Base-by-base conservation (phyloP, 1,284 basidiomycete genomes). In the Naganishia liquefaciens region DNA sequence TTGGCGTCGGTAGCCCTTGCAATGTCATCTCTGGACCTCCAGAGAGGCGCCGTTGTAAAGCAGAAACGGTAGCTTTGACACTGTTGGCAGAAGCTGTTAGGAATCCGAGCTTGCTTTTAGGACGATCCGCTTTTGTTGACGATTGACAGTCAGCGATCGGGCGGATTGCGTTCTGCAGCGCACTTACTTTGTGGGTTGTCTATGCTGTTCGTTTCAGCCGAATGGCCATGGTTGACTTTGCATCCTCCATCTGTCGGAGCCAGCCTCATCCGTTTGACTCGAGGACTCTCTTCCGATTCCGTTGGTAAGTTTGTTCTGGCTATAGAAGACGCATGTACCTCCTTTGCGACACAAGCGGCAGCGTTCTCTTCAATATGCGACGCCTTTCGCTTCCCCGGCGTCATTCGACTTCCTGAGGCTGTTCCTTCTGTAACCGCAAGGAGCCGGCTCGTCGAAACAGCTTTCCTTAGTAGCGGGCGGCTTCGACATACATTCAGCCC, bases 251-350 rank as follows among this genome's bases (percentile, higher is more conserved):
- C 33, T 37, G 33, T 13, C 33, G 51, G 10, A n/a, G 13, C 37
- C 19, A 58, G 39, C 54, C 63, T 60, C 55, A 64, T 62, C 30
- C 66, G 30, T 28, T 67, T 67, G 37, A 63, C 30, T 17, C 66
- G 2, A 10, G 66, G 63, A 54, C 62, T 64, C 21, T 67, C 62
- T 23, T 54, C 60, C 15, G 25, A 17, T 7, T 13, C 37, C 2
- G 11, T 33, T 10, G 7, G 37, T n/a, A 27, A 19, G 11, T n/a
- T 28, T 13, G 23, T 33, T 19, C 23, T 11, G 37, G 51, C 42
- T 11, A 7, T 10, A 1, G 19, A 37, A 6, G 15, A 27, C 11
- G 21, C 27, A 30, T n/a, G 52, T 28, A 5, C 10, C 2, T 9
- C 23, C 37, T 19, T n/a, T 19, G 37, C 5, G 15, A 40, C 9